Evolutionary conservation across 2,329 filamentous ascomycete species (phyloP), one percentile per base, ranked within the genome.

Genomic region (Pseudogymnoascus sp.): DNA sequence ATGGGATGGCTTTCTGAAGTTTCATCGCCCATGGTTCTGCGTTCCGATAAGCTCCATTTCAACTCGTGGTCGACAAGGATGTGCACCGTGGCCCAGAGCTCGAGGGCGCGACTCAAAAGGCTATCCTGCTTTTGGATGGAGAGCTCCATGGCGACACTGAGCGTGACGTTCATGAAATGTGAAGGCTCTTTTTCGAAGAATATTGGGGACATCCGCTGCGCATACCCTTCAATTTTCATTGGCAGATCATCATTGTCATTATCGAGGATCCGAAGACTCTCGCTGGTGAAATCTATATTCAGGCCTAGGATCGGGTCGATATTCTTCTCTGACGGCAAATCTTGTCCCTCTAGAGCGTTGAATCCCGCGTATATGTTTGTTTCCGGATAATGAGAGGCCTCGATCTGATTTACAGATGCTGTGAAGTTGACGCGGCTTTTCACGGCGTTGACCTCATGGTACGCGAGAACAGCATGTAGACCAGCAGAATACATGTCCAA

Each of bases 21-120:
- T 38, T 66, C 65, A 11, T 68, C 62, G 3, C 68, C 69, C 63
- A 66, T 61, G 77, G 66, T 79, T 80, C 63, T 82, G 79, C 3
- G 80, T 71, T 66, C 86, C 83, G 59, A 60, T 14, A 60, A 25
- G 36, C 76, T 79, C 85, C 85, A 88, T 65, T 84, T 80, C 3
- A 84, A 78, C 70, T 88, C 85, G 59, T 84, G 80, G 70, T 88
- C 85, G 64, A 88, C 83, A 11, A 73, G 66, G 53, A 86, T 84
- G 70, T 88, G 85, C 3, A 88, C 84, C 4, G 86, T 77, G 0
- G 83, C 82, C 85, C 85, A 88, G 1, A 88, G 77, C 70, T 88
- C 84, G 3, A 88, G 77, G 1, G 84, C 82, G 64, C 83, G 80
- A 62, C 78, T 78, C 5, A 88, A 75, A 11, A 86, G 74, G 63